Evolutionary conservation across 305 asterid species (phyloP).

Genomic region (Fraxinus greggii): DNA sequence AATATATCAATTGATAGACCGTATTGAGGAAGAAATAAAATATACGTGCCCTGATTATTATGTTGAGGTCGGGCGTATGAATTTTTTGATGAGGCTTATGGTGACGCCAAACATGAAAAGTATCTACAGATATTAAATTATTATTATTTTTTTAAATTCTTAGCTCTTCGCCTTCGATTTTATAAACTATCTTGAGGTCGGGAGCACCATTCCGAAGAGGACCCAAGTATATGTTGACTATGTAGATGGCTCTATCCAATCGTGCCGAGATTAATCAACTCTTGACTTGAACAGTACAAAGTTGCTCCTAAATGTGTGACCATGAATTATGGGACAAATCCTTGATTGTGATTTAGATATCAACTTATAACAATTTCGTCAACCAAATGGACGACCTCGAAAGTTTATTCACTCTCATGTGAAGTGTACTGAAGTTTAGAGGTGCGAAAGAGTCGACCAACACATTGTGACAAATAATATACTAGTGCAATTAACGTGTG

Average conservation of each 20-base stretch:
- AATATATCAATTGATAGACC: background rate
- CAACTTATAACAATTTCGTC: background rate
- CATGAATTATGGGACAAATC: background rate
- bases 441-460: too few relatives aligned
- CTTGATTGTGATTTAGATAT: background rate
- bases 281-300: background rate
- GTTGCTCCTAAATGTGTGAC: too few relatives aligned
- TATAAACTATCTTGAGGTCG: background rate
- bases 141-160: background rate
- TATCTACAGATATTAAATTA: background rate
- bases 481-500: too few relatives aligned
- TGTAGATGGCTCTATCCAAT: background rate
- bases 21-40: background rate
- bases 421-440: too few relatives aligned
- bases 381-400: too few relatives aligned
- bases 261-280: background rate
- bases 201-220: too few relatives aligned
- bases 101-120: background rate
- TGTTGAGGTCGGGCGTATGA: background rate
- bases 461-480: too few relatives aligned
- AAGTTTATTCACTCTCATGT: too few relatives aligned
- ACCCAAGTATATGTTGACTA: background rate
- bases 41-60: background rate
- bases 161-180: background rate
- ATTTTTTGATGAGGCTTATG: too few relatives aligned